Evolutionary conservation across 352 stramenopile species (phyloP).

Genomic region (Phytophthora podocarpi): DNA sequence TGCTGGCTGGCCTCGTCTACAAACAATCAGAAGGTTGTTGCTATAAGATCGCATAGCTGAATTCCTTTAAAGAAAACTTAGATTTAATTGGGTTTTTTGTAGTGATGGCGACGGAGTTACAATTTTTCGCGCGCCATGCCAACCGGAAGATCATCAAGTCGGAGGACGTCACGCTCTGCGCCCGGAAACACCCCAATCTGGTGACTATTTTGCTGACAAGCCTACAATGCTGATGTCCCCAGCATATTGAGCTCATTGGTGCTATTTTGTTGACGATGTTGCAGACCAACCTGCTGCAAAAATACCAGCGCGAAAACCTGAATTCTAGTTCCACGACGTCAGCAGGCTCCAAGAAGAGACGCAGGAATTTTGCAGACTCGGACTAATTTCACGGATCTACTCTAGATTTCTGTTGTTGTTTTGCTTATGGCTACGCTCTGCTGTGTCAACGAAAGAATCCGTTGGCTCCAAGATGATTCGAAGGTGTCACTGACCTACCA

Average conservation of each 20-base stretch:
- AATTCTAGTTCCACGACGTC: constrained; percentile 9
- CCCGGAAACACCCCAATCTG: constrained; percentile 64
- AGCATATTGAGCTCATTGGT: too few relatives aligned
- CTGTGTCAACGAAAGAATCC: constrained; percentile 26
- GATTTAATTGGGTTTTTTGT: background rate
- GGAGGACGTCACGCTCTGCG: constrained; percentile 70
- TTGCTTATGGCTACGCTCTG: background rate
- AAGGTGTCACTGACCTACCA: constrained; percentile 15
- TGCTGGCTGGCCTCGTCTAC: constrained; percentile 68
- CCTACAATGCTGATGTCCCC: too few relatives aligned
- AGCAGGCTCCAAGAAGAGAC: constrained; percentile 33
- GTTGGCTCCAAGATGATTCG: background rate
- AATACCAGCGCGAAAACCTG: constrained; percentile 62
- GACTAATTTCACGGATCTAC: constrained; percentile 22
- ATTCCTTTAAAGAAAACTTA: too few relatives aligned
- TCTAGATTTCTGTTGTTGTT: constrained; percentile 1
- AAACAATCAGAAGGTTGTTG: constrained; percentile 64
- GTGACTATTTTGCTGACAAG: constrained; percentile 22
- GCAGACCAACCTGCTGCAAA: constrained; percentile 58
- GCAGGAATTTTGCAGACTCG: constrained; percentile 32
- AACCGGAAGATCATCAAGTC: constrained; percentile 78
- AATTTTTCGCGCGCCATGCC: constrained; percentile 75
- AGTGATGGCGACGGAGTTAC: constrained; percentile 79
- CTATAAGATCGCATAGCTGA: background rate
- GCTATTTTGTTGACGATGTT: background rate